These are phyloP conservation scores for Penicillium sp. DNA, from an alignment of 2,329 filamentous ascomycete genomes.

Conservation along the genomic window DNA sequence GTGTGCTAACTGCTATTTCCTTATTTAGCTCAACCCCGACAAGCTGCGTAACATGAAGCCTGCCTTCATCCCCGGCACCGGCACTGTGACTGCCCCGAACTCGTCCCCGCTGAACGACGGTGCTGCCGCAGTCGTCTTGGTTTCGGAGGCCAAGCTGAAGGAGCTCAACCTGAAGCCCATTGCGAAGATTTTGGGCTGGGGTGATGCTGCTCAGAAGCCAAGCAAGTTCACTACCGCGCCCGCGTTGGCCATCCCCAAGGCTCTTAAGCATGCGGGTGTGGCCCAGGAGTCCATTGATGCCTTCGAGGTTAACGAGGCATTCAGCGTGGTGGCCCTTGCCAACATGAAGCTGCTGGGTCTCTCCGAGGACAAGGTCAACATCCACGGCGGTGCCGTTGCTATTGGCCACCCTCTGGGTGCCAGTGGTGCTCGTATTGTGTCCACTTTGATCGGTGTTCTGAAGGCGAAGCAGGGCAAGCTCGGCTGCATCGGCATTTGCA, in stretches of 20 bases:
- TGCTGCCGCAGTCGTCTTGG: conserved; percentile 84
- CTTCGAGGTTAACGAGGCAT: conserved; percentile 99
- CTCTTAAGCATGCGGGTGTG: conserved; percentile 87
- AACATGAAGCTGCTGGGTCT: conserved; percentile 90
- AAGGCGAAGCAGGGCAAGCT: conserved; percentile 90
- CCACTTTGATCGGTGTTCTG: conserved; percentile 82
- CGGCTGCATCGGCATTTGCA: conserved; percentile 92
- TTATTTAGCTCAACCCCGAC: conserved; percentile 61
- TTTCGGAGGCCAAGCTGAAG: conserved; percentile 90
- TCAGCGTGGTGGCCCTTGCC: conserved; percentile 90
- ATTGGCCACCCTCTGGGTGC: conserved; percentile 92
- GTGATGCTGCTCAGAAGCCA: conserved; percentile 83
- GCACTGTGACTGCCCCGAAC: conserved; percentile 93
- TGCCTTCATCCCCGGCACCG: conserved; percentile 68
- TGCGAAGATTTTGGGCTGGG: conserved; percentile 96
- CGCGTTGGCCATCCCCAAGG: conserved; percentile 91
- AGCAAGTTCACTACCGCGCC: conserved; percentile 95
- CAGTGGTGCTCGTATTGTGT: conserved; percentile 88
- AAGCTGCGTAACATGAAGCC: conserved; percentile 83
- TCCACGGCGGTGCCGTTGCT: conserved; percentile 91
- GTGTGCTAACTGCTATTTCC: conserved; percentile 1
- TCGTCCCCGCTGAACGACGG: conserved; percentile 95
- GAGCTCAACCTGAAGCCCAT: conserved; percentile 85
- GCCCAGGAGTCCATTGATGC: conserved; percentile 74
- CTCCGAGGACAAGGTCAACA: conserved; percentile 80